Evolutionary conservation across 2,329 filamentous ascomycete species (phyloP).

Genomic region (Stenocarpella maydis): DNA sequence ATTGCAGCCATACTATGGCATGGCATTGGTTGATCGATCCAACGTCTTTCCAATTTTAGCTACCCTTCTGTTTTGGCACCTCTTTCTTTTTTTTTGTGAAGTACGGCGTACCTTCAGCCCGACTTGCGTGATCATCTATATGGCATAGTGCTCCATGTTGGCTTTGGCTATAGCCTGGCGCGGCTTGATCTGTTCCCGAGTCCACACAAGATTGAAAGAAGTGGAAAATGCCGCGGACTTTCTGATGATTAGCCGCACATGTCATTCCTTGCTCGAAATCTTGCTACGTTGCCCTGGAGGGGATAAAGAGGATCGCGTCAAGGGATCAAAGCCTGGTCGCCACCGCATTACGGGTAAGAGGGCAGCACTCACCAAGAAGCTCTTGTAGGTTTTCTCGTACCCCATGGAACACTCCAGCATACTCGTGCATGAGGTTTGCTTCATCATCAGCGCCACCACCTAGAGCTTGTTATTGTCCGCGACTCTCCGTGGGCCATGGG

Average conservation of each 20-base stretch:
- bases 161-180: background rate
- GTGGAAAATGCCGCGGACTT: background rate
- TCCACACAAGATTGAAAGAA: background rate
- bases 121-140: background rate
- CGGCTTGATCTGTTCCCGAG: background rate
- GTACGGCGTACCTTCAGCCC: background rate
- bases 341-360: background rate
- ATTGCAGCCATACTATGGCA: background rate
- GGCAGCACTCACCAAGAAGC: background rate
- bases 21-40: too few species aligned
- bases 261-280: background rate
- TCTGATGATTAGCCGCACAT: background rate
- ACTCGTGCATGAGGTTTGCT: background rate
- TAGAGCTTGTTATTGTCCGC: background rate
- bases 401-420: background rate
- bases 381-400: background rate
- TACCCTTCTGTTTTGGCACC: background rate
- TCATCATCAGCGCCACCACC: background rate
- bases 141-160: background rate
- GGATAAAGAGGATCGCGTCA: background rate
- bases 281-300: too few species aligned
- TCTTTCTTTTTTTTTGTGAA: background rate
- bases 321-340: background rate
- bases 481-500: background rate
- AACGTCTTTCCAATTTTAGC: background rate